A percentile compares a stretch with the other conserved stretches of the same genome.
phyloP scores from a whole-genome alignment of 192 early-diverging fungal species.

The Umbelopsis sp. region DNA sequence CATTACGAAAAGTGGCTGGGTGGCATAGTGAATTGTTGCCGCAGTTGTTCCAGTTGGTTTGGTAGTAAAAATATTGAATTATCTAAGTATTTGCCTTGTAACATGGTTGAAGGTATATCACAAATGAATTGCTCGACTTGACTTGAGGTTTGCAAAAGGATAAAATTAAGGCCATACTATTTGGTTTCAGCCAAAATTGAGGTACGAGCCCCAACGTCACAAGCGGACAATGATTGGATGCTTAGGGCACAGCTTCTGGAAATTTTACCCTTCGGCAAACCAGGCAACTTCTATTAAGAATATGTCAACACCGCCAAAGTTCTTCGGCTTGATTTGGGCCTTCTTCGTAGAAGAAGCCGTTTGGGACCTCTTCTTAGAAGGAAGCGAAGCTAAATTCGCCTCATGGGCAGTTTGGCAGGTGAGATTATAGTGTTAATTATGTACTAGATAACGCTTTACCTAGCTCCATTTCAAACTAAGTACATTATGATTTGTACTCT shows the following conservation, averaged over 20 bases:
- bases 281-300: neutral
- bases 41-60: too few species aligned
- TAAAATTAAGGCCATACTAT: too few species aligned
- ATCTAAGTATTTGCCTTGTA: too few species aligned
- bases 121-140: too few species aligned
- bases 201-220: neutral
- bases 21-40: too few species aligned
- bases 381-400: constrained; percentile 8
- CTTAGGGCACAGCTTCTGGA: neutral
- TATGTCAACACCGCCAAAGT: constrained; percentile 13
- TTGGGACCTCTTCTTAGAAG: constrained; percentile 13
- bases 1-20: too few species aligned
- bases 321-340: constrained; percentile 14
- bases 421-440: neutral
- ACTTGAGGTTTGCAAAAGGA: too few species aligned
- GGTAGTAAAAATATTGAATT: too few species aligned
- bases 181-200: neutral
- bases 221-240: neutral
- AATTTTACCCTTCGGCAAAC: neutral
- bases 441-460: neutral
- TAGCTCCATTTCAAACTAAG: neutral
- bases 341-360: constrained; percentile 6
- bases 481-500: neutral
- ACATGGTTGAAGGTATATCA: too few species aligned
- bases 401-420: constrained; percentile 17